Evolutionary conservation across 1,284 basidiomycete genomes (phyloP).

Genomic region (Sanghuangporus weigelae): DNA sequence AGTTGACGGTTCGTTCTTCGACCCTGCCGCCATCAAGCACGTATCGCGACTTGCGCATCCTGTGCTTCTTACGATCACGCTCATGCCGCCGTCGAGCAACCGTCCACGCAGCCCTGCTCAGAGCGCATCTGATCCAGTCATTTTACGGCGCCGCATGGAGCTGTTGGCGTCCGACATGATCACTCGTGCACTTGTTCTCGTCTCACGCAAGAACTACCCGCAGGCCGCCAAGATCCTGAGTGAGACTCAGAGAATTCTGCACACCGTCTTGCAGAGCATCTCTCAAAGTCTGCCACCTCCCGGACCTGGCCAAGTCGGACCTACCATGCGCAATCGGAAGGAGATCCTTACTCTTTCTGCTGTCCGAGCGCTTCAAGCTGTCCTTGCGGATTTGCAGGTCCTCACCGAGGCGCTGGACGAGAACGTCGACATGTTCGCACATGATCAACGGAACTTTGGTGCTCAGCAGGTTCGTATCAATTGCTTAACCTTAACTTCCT

Average conservation of each 20-base stretch:
- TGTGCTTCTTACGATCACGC: constrained; percentile 82
- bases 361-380: constrained; percentile 74
- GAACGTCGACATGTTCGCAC: constrained; percentile 84
- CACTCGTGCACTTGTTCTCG: constrained; percentile 84
- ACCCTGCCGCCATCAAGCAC: constrained; percentile 76
- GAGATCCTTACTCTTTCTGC: constrained; percentile 67
- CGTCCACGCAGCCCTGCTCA: constrained; percentile 40
- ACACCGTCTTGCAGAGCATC: constrained; percentile 78
- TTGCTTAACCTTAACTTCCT: background rate
- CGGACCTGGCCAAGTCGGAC: constrained; percentile 39
- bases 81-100: constrained; percentile 55
- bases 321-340: constrained; percentile 59
- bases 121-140: constrained; percentile 68
- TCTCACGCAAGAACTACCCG: constrained; percentile 79
- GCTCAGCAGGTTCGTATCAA: constrained; percentile 73
- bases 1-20: constrained; percentile 89
- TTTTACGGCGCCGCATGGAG: constrained; percentile 91
- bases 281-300: constrained; percentile 62
- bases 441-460: constrained; percentile 87
- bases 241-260: constrained; percentile 85
- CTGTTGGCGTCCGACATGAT: constrained; percentile 92
- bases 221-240: constrained; percentile 84
- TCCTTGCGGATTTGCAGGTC: constrained; percentile 79
- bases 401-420: constrained; percentile 84
- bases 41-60: constrained; percentile 84